Conservation (phyloP, 768 basidiomycete species). For the Tricholoma saponaceum region DNA sequence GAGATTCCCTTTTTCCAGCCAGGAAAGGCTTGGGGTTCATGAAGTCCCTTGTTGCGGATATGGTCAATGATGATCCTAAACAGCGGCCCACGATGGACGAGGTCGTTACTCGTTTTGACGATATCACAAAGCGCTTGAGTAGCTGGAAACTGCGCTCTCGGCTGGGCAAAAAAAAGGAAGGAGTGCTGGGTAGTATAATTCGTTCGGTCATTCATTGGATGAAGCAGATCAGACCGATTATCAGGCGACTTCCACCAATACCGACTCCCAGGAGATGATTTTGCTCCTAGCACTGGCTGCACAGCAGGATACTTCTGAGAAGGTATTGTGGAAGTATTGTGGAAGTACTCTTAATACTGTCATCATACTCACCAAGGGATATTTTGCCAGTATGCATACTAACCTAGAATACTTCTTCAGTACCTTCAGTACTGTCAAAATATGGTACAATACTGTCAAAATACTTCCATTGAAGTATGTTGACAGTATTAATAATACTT, state of each 20-base stretch:
- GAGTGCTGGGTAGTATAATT: neutral
- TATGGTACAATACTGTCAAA: too few relatives aligned
- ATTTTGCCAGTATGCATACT: too few relatives aligned
- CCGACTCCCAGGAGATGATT: neutral
- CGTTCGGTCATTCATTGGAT: conserved; percentile 3
- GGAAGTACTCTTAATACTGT: too few relatives aligned
- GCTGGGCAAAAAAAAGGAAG: neutral
- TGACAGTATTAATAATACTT: too few relatives aligned
- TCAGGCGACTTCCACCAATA: neutral
- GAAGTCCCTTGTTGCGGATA: conserved; percentile 24
- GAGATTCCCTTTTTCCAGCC: neutral
- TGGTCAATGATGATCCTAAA: conserved; percentile 23
- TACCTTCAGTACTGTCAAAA: too few relatives aligned
- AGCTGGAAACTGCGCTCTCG: conserved; percentile 1
- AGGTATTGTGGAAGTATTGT: too few relatives aligned
- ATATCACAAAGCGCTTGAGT: conserved; percentile 5
- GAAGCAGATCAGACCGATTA: neutral
- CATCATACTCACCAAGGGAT: too few relatives aligned
- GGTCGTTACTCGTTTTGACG: conserved; percentile 26
- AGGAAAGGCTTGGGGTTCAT: conserved; percentile 26
- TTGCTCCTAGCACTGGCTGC: too few relatives aligned
- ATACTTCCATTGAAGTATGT: too few relatives aligned
- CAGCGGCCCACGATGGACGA: conserved; percentile 35
- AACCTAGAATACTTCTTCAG: too few relatives aligned
- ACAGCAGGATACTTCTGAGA: too few relatives aligned